A percentile compares a stretch with the other conserved stretches of the same genome.
Evolutionary conservation across 768 basidiomycete genomes (phyloP).

Genomic region (Mycena albidolilacea): DNA sequence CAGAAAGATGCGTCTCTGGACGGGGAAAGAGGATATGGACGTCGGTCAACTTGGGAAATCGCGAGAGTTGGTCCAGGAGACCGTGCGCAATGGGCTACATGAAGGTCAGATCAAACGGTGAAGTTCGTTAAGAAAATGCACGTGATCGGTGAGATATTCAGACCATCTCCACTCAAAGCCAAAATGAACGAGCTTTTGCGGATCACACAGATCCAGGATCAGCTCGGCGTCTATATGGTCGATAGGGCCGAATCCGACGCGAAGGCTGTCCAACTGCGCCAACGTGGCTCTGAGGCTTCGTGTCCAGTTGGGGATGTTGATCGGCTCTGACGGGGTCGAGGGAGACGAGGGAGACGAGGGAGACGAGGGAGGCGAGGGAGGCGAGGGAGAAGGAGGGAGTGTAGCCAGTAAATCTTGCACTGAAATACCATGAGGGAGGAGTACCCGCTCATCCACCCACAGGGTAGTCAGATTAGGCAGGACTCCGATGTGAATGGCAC

Average conservation of each 20-base stretch:
- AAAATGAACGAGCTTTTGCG: constrained; percentile 23
- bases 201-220: constrained; percentile 26
- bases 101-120: constrained; percentile 10
- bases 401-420: constrained; percentile 4
- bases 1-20: constrained; percentile 7
- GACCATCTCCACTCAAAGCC: constrained; percentile 38
- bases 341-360: not conserved
- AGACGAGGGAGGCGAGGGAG: not conserved
- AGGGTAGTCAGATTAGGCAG: constrained; percentile 38
- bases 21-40: constrained; percentile 33
- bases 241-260: constrained; percentile 36
- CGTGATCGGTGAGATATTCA: constrained; percentile 17
- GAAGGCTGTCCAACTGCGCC: constrained; percentile 25
- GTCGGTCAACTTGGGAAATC: constrained; percentile 17
- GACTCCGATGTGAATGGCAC: constrained; percentile 16
- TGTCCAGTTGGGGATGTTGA: not conserved
- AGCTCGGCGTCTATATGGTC: constrained; percentile 3
- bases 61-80: not conserved
- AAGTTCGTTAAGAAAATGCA: constrained; percentile 10
- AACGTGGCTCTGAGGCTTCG: constrained; percentile 12
- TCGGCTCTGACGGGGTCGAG: not conserved
- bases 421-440: constrained; percentile 1
- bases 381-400: not conserved
- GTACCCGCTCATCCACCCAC: constrained; percentile 40
- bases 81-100: constrained; percentile 2